A percentile compares a stretch with the other conserved stretches of the same genome.
Conservation (phyloP, 345 rosid genomes). For the Anacardium occidentale region DNA sequence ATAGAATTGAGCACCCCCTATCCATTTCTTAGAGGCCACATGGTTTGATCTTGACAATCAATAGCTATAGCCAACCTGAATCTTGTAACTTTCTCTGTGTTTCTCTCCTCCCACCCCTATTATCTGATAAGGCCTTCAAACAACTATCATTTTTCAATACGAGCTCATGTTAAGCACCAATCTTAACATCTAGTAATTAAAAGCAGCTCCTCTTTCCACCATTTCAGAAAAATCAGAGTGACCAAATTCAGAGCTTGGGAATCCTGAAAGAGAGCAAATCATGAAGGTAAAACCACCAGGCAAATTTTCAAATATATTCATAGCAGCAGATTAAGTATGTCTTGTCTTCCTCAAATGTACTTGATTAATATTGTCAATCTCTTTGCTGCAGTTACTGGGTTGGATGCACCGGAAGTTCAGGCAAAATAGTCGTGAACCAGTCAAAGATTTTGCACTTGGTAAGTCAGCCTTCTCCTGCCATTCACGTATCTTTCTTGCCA, state of each 20-base stretch:
- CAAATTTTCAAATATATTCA: background rate
- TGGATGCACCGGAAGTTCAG: conserved; percentile 90
- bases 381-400: conserved; percentile 59
- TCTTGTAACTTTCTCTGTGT: conserved; percentile 58
- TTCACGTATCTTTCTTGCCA: background rate
- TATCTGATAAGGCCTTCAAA: conserved; percentile 23
- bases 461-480: conserved; percentile 29
- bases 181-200: conserved; percentile 16
- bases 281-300: conserved; percentile 53
- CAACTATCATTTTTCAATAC: conserved; percentile 16
- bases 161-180: conserved; percentile 22
- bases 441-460: conserved; percentile 63
- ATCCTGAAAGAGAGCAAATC: conserved; percentile 18
- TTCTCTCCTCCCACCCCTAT: conserved; percentile 41
- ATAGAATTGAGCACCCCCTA: conserved; percentile 40
- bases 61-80: conserved; percentile 31
- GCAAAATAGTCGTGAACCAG: conserved; percentile 53
- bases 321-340: background rate
- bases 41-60: conserved; percentile 42
- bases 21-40: conserved; percentile 28
- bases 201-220: conserved; percentile 23
- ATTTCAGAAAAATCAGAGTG: conserved; percentile 16
- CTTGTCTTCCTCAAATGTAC: background rate
- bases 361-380: background rate
- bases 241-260: conserved; percentile 22